These are phyloP conservation scores for Monosporozyma yasuniensis DNA, from an alignment of 805 yeast genomes.

Conservation along the genomic window DNA sequence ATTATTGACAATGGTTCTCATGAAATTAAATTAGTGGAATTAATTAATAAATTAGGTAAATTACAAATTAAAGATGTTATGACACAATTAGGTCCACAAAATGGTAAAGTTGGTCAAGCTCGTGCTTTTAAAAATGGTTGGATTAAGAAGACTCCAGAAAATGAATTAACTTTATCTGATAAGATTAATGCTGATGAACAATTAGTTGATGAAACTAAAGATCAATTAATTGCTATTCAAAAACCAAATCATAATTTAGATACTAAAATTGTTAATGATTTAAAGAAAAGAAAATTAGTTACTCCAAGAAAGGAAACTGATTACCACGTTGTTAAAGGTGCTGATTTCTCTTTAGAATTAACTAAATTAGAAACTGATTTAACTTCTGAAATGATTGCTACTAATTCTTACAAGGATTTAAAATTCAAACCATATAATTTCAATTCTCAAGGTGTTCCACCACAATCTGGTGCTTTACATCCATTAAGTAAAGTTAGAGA, in stretches of 20 bases:
- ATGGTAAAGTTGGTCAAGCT: constrained; percentile 91
- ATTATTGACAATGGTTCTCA: constrained; percentile 80
- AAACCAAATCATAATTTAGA: constrained; percentile 28
- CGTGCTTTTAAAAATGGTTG: constrained; percentile 96
- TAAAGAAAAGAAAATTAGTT: constrained; percentile 89
- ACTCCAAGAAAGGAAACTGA: constrained; percentile 62
- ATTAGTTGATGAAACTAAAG: constrained; percentile 53
- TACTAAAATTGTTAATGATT: constrained; percentile 64
- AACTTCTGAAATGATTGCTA: constrained; percentile 83
- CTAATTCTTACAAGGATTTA: constrained; percentile 74
- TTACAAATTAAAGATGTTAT: constrained; percentile 68
- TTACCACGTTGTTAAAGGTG: constrained; percentile 69
- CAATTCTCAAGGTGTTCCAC: constrained; percentile 84
- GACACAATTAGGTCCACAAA: constrained; percentile 61
- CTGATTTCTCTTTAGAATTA: constrained; percentile 74
- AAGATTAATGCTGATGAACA: constrained; percentile 39
- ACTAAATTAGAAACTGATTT: constrained; percentile 83
- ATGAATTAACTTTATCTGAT: constrained; percentile 46
- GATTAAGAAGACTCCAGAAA: constrained; percentile 83
- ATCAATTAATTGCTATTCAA: constrained; percentile 47
- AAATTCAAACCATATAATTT: constrained; percentile 93
- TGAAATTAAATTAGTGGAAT: constrained; percentile 74
- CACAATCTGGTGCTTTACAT: constrained; percentile 88
- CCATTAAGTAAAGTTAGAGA: constrained; percentile 95
- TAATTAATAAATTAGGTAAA: constrained; percentile 65